Base-by-base conservation (phyloP, 129 eudicot species). In the Flaveria sonorensis region DNA sequence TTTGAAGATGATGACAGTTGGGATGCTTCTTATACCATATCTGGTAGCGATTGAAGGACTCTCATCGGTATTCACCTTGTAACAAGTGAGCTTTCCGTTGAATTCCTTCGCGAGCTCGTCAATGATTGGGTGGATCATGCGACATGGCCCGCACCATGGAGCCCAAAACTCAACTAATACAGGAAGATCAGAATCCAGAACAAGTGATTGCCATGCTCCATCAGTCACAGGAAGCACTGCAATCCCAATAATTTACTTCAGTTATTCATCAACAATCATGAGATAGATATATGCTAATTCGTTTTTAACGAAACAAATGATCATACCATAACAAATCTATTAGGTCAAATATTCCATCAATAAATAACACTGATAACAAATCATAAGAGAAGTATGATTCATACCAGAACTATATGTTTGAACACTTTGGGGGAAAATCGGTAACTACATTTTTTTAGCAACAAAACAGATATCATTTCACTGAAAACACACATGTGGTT, bases 71-170 rank as follows among this genome's bases (percentile, higher is more conserved):
- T 93, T 93, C 21, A 93, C 82, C 83, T 93, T 88, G 89, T 75
- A 93, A 56, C 89, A 91, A 47, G 83, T 88, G 77, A 93, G 96
- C 79, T 93, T 90, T 18, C 97, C 98, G 3, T 85, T 76, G 71
- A 80, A 93, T 36, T 90, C 79, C 76, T 81, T 86, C 28, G 98
- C 91, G 59, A 93, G 87, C 16, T 93, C 93, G 63, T 93, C 93
- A 28, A 93, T 85, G 20, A 89, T 83, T 11, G 98, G 96, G 81
- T 85, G 96, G 84, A 93, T 89, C 89, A 93, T 91, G 64, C 93
- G 90, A 87, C 98, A 93, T n/a, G 98, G 98, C 4, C 98, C 98
- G 43, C 98, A 93, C 98, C 98, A 93, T 24, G 98, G 98, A 63
- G 98, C 98, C 98, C 98, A 93, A 77, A 93, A 93, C n/a, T 93